Evolutionary conservation across 2,329 filamentous ascomycete genomes (phyloP), one percentile per base, ranked within the genome.

Genomic region (Hymenoscyphus repandus): DNA sequence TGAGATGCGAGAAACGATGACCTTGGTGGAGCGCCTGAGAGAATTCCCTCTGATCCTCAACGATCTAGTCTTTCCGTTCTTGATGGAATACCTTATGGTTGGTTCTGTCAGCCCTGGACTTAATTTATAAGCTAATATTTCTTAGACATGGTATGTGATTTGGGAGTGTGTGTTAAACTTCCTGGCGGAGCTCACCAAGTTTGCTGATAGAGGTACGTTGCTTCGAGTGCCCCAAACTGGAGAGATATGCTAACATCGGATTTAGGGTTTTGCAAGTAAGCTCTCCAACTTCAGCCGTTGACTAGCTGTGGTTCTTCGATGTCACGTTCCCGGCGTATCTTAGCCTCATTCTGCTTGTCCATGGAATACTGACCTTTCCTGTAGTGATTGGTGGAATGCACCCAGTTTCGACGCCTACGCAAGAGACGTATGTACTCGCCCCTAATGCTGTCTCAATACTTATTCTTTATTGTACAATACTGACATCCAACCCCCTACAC

Each of bases 161-260:
- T 92, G 88, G 88, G 82, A 86, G 66, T 81, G 80, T 2, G 78
- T 85, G 33, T 73, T 90, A 53, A 91, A 91, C 65, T 78, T 88
- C 12, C 73, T 91, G 18, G 88, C 86, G 3, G 88, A 92, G 67
- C 66, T 91, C 49, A 90, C 86, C 0, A 74, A 76, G 55, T 92
- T 91, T 65, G 86, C 87, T 4, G 88, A 91, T 64, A 79, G 87
- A 42, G 31, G 33, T 33, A 18, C 18, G 12, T 30, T n/a, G 17
- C 37, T n/a, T 38, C 5, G 13, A 30, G 5, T 30, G 13, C n/a
- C 5, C 18, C 7, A 17, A n/a, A 5, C 4, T 18, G 5, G 33
- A 12, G 10, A 9, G 33, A n/a, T 45, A 12, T 37, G 32, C 13
- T 45, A 27, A 18, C 31, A 2, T 4, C 18, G 27, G 32, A 6